Evolutionary conservation across 73 alveolate species (phyloP), one percentile per base, ranked within the genome.

Genomic region (Urostyla sp.): DNA sequence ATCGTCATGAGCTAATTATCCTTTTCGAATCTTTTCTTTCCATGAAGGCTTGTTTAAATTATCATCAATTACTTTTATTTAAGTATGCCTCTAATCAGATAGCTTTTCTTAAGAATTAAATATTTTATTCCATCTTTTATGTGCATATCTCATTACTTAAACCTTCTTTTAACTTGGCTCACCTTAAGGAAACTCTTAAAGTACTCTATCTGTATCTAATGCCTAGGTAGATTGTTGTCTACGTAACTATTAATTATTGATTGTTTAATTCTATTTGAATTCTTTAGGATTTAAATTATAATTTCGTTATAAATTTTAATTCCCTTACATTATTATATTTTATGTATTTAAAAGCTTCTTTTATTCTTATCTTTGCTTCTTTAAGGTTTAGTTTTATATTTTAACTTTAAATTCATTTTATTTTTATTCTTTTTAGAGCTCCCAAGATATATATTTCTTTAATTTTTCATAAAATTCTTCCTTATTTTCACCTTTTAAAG

Each of bases 51-150:
- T 40, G 16, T 45, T 37, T 18, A 60, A 38, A 36, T 28, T 13
- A 23, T 63, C 79, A 24, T 40, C 36, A 10, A 63, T 63, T 21
- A 63, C 79, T 40, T 63, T 63, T 2, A 63, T 18, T 3, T 7
- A 10, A 40, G 27, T 40, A 2, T 21, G 5, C 44, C 79, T 63
- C 5, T 11, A 5, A 4, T 16, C 7, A n/a, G 37, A 57, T 1
- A 38, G 43, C 1, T 63, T 38, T 15, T 40, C 24, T 21, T 35
- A 7, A 21, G 15, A 43, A 20, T 63, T 4, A 38, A 63, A 63
- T 10, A 40, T 21, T 38, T 63, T 37, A 34, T 34, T 63, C 79
- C 79, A 63, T 63, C 79, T 63, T 38, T 40, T 5, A 63, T n/a
- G 44, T 24, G 79, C 79, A 6, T 57, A 43, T 38, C 44, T 38